Conservation (phyloP, 176 grass and related monocot species). For the Phyllostachys edulis region DNA sequence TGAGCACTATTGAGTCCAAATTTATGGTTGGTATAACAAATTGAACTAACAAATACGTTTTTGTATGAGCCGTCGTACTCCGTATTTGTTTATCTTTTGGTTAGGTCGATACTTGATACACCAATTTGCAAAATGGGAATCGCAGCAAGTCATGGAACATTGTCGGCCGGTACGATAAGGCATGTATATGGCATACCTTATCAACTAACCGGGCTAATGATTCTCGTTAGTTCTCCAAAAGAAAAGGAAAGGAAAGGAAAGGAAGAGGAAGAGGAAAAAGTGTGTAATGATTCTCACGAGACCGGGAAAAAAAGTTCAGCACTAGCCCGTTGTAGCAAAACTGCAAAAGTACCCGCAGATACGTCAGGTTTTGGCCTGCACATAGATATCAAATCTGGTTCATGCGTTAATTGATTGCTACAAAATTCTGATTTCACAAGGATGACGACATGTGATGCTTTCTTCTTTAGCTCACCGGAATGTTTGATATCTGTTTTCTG, state of each 20-base stretch:
- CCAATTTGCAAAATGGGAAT: not conserved
- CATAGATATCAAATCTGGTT: not conserved
- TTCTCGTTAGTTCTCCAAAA: not conserved
- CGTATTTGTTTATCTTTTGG: not conserved
- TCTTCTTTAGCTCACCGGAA: not conserved
- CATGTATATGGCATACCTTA: slow-evolving; percentile 4
- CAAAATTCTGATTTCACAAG: not conserved
- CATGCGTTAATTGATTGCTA: not conserved
- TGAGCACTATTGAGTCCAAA: not conserved
- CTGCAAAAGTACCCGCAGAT: not conserved
- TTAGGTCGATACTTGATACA: not conserved
- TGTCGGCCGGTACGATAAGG: slow-evolving; percentile 23
- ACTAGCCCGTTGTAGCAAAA: not conserved
- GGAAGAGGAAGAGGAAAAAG: not conserved
- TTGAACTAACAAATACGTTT: not conserved
- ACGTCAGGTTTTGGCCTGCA: not conserved
- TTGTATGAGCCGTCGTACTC: not conserved
- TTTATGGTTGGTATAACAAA: not conserved
- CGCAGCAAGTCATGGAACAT: slow-evolving; percentile 5
- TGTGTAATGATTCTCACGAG: slow-evolving; percentile 26
- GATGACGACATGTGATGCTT: not conserved
- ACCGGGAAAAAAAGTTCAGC: slow-evolving; percentile 7
- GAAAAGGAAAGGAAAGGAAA: not conserved
- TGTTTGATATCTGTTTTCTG: not conserved
- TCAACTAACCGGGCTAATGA: not conserved